Evolutionary conservation across 768 basidiomycete genomes (phyloP).

Genomic region (Lenzites betulinus): DNA sequence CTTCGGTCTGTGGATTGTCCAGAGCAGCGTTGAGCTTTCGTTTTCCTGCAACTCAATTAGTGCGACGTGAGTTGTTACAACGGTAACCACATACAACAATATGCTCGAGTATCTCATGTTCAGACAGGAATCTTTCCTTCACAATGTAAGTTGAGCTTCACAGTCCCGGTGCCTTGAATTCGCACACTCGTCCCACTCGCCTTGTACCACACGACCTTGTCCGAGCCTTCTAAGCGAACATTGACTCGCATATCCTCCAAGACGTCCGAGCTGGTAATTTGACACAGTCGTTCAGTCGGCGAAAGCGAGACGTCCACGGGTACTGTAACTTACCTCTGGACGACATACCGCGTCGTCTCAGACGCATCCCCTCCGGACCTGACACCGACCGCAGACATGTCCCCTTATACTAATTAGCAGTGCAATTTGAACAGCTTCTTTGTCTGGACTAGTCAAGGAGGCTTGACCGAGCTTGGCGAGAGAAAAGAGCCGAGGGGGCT

Average conservation of each 20-base stretch:
- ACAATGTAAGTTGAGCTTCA: slow-evolving; percentile 16
- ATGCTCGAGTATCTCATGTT: slow-evolving; percentile 76
- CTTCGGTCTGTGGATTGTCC: slow-evolving; percentile 79
- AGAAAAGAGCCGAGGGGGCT: no score
- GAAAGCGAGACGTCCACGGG: background rate
- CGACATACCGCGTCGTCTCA: slow-evolving; percentile 17
- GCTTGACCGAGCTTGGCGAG: no score
- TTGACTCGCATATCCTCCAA: slow-evolving; percentile 69
- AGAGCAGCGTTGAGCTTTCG: slow-evolving; percentile 61
- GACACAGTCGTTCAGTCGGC: background rate
- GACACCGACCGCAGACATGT: background rate
- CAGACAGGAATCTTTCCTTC: slow-evolving; percentile 74
- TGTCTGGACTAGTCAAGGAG: no score
- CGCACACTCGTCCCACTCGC: slow-evolving; percentile 37
- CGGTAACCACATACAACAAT: slow-evolving; percentile 52
- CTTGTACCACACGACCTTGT: slow-evolving; percentile 73
- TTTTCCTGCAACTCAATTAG: slow-evolving; percentile 51
- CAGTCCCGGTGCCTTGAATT: slow-evolving; percentile 9
- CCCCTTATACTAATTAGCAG: no score
- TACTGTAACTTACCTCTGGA: slow-evolving; percentile 13
- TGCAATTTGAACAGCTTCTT: no score
- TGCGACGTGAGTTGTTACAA: background rate
- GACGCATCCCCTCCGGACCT: background rate
- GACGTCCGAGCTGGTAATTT: slow-evolving; percentile 62
- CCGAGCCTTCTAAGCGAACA: slow-evolving; percentile 56